These are phyloP conservation scores for Termitomyces eurrhizus DNA, from an alignment of 768 basidiomycete genomes.

Conservation along the genomic window DNA sequence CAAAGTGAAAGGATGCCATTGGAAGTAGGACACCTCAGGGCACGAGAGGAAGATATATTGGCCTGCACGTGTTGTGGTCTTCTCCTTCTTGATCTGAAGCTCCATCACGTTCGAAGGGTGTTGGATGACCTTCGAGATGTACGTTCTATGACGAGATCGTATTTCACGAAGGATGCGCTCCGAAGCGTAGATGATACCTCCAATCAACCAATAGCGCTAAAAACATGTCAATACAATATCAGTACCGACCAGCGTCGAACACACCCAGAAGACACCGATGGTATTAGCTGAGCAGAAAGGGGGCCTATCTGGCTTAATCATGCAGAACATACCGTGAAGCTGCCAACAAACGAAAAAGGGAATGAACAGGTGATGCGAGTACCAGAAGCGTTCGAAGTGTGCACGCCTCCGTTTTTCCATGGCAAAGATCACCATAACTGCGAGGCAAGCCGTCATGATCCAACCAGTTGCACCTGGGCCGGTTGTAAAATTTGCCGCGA, in stretches of 20 bases:
- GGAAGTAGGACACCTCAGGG: conserved; percentile 91
- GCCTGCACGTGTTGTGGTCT: conserved; percentile 75
- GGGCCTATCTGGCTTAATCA: conserved; percentile 88
- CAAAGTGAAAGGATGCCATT: conserved; percentile 97
- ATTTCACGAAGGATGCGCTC: conserved; percentile 93
- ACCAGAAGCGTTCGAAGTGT: conserved; percentile 89
- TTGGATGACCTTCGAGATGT: conserved; percentile 91
- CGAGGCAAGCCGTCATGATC: conserved; percentile 78
- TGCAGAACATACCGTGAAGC: conserved; percentile 94
- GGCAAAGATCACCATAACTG: conserved; percentile 81
- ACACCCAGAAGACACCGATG: conserved; percentile 94
- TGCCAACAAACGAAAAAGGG: conserved; percentile 95
- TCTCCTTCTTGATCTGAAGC: conserved; percentile 97
- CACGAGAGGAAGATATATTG: conserved; percentile 93
- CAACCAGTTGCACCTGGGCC: conserved; percentile 84
- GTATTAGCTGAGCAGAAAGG: conserved; percentile 83
- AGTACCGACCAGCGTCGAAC: conserved; percentile 18
- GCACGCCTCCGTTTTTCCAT: conserved; percentile 73
- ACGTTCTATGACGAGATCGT: conserved; percentile 86
- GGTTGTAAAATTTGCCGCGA: conserved; percentile 74
- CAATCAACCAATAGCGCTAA: conserved; percentile 87
- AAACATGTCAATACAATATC: neutral
- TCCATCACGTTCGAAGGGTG: conserved; percentile 95
- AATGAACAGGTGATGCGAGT: conserved; percentile 85
- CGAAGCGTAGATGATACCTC: conserved; percentile 78